These are phyloP conservation scores for Endoconidiophora laricicola DNA, from an alignment of 2,329 filamentous ascomycete species.

Conservation along the genomic window DNA sequence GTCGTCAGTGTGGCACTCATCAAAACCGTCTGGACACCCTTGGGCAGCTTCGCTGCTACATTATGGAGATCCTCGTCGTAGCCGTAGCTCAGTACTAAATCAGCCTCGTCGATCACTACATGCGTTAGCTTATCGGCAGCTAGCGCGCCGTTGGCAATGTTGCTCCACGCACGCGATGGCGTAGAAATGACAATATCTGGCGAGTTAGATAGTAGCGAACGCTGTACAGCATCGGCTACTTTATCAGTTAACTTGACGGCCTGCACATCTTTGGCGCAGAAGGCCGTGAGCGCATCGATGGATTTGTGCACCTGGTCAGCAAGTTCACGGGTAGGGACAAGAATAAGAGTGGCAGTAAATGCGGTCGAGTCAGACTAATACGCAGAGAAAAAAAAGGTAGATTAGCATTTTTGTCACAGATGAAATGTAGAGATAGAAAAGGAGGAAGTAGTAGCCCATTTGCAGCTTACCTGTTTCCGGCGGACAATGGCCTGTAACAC, in stretches of 20 bases:
- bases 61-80: slow-evolving; percentile 80
- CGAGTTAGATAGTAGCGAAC: slow-evolving; percentile 65
- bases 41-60: slow-evolving; percentile 61
- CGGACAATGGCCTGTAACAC: slow-evolving; percentile 73
- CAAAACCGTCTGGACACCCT: slow-evolving; percentile 74
- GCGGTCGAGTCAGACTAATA: slow-evolving; percentile 28
- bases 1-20: slow-evolving; percentile 86
- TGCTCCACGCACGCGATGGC: slow-evolving; percentile 64
- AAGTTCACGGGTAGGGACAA: slow-evolving; percentile 88
- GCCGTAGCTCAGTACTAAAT: slow-evolving; percentile 83
- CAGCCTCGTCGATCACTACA: slow-evolving; percentile 84
- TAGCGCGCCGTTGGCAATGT: slow-evolving; percentile 48
- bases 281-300: slow-evolving; percentile 59
- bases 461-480: slow-evolving; percentile 44
- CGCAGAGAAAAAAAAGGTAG: slow-evolving; percentile 9
- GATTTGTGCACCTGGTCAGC: slow-evolving; percentile 77
- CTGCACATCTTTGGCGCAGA: slow-evolving; percentile 70
- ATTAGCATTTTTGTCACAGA: neutral
- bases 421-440: neutral
- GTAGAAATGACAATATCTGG: slow-evolving; percentile 88
- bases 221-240: slow-evolving; percentile 74
- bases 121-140: slow-evolving; percentile 55
- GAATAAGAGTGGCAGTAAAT: slow-evolving; percentile 60
- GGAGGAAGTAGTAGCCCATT: neutral
- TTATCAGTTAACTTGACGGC: slow-evolving; percentile 80